Evolutionary conservation across 2,329 filamentous ascomycete species (phyloP).

Genomic region (Blastomyces silverae): DNA sequence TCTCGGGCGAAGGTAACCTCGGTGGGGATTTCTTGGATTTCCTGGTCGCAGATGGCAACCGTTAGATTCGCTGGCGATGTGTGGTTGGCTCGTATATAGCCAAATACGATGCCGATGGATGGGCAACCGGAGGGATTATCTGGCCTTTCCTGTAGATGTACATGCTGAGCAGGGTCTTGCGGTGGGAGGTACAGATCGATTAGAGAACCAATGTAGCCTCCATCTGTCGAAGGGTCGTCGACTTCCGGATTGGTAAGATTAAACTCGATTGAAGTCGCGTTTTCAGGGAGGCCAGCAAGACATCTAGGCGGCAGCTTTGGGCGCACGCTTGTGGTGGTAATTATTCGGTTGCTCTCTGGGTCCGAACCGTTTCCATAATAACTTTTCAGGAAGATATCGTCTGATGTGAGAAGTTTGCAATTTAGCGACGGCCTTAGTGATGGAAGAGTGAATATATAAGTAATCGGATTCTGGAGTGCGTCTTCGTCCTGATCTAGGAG

Average conservation of each 20-base stretch:
- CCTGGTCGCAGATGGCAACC: neutral
- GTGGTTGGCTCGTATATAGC: constrained; percentile 3
- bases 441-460: constrained; percentile 9
- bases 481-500: neutral
- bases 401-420: constrained; percentile 1
- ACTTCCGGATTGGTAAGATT: neutral
- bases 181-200: constrained; percentile 3
- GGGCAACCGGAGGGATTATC: neutral
- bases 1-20: neutral
- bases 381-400: neutral
- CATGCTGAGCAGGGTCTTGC: neutral
- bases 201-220: neutral
- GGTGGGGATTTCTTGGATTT: constrained; percentile 7
- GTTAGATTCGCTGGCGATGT: neutral
- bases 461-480: neutral
- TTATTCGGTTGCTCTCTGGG: neutral
- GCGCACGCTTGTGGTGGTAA: neutral
- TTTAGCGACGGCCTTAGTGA: neutral
- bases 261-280: neutral
- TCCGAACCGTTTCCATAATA: neutral
- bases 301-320: constrained; percentile 7
- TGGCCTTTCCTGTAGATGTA: neutral
- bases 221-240: neutral
- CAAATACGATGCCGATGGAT: constrained; percentile 9
- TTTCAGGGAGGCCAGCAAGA: neutral